These are phyloP conservation scores for Yamadazyma kanchanaburiensis DNA, from an alignment of 1,139 yeast genomes.

Conservation along the genomic window DNA sequence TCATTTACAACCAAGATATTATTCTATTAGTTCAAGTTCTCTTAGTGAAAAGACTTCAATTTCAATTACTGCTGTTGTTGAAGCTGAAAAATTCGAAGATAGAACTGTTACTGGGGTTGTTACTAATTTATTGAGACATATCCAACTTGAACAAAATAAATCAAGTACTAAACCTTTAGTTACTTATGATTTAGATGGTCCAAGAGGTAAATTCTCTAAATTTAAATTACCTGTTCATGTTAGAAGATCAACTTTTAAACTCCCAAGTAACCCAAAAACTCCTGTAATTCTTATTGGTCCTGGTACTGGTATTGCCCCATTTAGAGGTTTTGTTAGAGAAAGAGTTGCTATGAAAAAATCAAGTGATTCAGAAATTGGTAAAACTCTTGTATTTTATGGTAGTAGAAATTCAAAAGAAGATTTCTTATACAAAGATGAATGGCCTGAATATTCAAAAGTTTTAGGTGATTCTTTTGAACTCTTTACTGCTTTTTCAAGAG, in stretches of 20 bases:
- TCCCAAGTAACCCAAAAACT: constrained; percentile 80
- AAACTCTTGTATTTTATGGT: constrained; percentile 78
- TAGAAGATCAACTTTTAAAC: constrained; percentile 90
- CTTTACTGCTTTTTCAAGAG: constrained; percentile 85
- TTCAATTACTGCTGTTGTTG: constrained; percentile 91
- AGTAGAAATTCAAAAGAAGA: constrained; percentile 76
- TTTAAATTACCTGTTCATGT: constrained; percentile 84
- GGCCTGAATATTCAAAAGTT: constrained; percentile 66
- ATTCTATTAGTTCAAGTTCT: constrained; percentile 93
- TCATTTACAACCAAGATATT: constrained; percentile 89
- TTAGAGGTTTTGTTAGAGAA: constrained; percentile 90
- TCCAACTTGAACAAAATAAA: constrained; percentile 62
- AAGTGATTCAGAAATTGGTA: constrained; percentile 60
- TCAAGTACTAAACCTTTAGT: constrained; percentile 43
- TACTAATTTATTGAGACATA: constrained; percentile 78
- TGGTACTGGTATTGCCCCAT: constrained; percentile 98
- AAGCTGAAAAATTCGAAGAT: constrained; percentile 52
- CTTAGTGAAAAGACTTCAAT: constrained; percentile 70
- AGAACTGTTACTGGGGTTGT: constrained; percentile 74
- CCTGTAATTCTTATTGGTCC: constrained; percentile 96
- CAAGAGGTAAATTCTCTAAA: constrained; percentile 57
- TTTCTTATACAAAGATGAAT: constrained; percentile 80
- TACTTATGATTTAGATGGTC: constrained; percentile 75
- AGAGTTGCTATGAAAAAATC: constrained; percentile 49
- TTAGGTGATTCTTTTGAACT: constrained; percentile 69